Percentiles rank a stretch among this genome's conserved stretches.
Conservation (phyloP, 2,329 filamentous ascomycete species). For the Escovopsis weberi region DNA sequence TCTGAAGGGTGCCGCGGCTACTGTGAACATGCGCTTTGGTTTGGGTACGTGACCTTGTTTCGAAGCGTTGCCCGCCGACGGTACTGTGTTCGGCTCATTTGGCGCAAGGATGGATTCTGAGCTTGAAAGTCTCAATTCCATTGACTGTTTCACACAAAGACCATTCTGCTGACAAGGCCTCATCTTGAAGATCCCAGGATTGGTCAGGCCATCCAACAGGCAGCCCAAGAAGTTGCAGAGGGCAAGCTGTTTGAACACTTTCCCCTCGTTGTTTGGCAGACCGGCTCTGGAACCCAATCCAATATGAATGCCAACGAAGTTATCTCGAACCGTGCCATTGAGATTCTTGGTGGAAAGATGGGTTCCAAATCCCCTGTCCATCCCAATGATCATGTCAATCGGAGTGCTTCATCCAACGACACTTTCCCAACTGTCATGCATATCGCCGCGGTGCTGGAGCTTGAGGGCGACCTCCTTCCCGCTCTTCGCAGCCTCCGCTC, state of each 20-base stretch:
- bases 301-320: constrained; percentile 99
- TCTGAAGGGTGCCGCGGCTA: constrained; percentile 89
- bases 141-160: too few relatives aligned
- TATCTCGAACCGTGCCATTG: constrained; percentile 97
- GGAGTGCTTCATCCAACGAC: constrained; percentile 96
- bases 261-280: constrained; percentile 98
- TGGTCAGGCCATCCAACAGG: constrained; percentile 86
- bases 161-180: not conserved
- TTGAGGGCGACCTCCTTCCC: constrained; percentile 75
- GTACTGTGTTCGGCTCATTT: too few relatives aligned
- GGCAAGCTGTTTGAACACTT: constrained; percentile 95
- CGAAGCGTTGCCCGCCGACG: too few relatives aligned
- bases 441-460: constrained; percentile 89
- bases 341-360: constrained; percentile 88
- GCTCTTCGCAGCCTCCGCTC: constrained; percentile 67
- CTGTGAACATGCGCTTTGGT: constrained; percentile 89
- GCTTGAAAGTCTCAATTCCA: too few relatives aligned
- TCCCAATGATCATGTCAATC: constrained; percentile 99
- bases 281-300: constrained; percentile 93
- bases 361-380: constrained; percentile 97
- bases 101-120: too few relatives aligned
- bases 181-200: constrained; percentile 45
- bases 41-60: constrained; percentile 42
- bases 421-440: constrained; percentile 99
- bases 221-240: constrained; percentile 81